A percentile compares a stretch with the other conserved stretches of the same genome.
Evolutionary conservation across 257 asterid species (phyloP).

Genomic region (Nicotiana tabacum): DNA sequence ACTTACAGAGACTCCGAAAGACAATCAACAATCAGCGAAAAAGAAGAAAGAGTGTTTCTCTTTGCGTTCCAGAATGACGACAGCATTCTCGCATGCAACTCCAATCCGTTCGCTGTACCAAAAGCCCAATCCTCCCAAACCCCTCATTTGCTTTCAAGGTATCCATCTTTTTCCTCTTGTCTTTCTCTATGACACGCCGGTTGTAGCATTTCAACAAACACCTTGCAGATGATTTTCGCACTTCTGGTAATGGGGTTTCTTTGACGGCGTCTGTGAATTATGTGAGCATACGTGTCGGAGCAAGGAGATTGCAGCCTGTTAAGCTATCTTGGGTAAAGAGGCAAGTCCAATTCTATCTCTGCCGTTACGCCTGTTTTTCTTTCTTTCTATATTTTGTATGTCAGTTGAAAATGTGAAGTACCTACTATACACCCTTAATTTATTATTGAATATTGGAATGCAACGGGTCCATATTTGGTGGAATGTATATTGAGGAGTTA

Average conservation of each 20-base stretch:
- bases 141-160: conserved; percentile 38
- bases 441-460: background rate
- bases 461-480: background rate
- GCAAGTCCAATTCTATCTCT: conserved; percentile 25
- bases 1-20: too few species aligned
- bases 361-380: too few species aligned
- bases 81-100: conserved; percentile 54
- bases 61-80: conserved; percentile 36
- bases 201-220: background rate
- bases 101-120: conserved; percentile 43
- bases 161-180: too few species aligned
- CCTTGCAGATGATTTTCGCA: conserved; percentile 38
- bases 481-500: background rate
- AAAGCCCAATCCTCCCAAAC: conserved; percentile 36
- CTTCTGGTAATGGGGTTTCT: conserved; percentile 25
- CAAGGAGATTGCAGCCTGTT: conserved; percentile 35
- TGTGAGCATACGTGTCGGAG: conserved; percentile 45
- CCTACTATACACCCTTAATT: background rate
- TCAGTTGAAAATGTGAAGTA: background rate
- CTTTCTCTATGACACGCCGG: too few species aligned
- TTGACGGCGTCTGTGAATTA: conserved; percentile 66
- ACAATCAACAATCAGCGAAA: too few species aligned
- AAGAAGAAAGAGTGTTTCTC: background rate
- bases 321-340: conserved; percentile 35
- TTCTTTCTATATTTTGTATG: too few species aligned